phyloP scores from a whole-genome alignment of 2,329 filamentous ascomycete species.

The Beauveria sp. region DNA sequence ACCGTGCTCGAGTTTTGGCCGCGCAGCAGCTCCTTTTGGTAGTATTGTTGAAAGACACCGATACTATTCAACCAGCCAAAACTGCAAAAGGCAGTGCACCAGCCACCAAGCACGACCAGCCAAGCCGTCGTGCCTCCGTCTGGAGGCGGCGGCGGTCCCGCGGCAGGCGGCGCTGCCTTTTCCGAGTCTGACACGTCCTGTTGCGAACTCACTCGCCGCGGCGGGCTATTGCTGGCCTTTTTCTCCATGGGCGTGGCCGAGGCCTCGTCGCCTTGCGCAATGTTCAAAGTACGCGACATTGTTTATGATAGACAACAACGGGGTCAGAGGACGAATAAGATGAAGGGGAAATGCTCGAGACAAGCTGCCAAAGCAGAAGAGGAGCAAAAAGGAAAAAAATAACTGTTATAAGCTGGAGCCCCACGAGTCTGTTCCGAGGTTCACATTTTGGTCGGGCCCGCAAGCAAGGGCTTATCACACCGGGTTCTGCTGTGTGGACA shows the following conservation, averaged over 20 bases:
- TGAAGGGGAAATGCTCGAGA: not conserved
- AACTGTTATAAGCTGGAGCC: not conserved
- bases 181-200: conserved; percentile 1
- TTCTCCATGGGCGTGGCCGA: not conserved
- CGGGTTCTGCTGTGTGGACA: not conserved
- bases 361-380: not conserved
- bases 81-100: conserved; percentile 33
- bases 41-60: conserved; percentile 53
- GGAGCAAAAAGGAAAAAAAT: no score
- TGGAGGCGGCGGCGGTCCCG: conserved; percentile 13
- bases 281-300: not conserved
- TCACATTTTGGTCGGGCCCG: no score
- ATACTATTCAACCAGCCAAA: conserved; percentile 32
- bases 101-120: conserved; percentile 32
- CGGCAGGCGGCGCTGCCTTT: not conserved
- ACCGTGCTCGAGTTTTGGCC: conserved; percentile 45
- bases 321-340: not conserved
- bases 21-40: conserved; percentile 39
- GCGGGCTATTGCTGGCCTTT: not conserved
- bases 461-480: not conserved
- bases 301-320: not conserved
- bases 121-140: conserved; percentile 28
- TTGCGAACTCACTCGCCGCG: not conserved
- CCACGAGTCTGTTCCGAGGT: not conserved
- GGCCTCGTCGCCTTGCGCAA: not conserved